These are phyloP conservation scores for Glebionis coronaria DNA, from an alignment of 129 eudicot species.

Conservation along the genomic window DNA sequence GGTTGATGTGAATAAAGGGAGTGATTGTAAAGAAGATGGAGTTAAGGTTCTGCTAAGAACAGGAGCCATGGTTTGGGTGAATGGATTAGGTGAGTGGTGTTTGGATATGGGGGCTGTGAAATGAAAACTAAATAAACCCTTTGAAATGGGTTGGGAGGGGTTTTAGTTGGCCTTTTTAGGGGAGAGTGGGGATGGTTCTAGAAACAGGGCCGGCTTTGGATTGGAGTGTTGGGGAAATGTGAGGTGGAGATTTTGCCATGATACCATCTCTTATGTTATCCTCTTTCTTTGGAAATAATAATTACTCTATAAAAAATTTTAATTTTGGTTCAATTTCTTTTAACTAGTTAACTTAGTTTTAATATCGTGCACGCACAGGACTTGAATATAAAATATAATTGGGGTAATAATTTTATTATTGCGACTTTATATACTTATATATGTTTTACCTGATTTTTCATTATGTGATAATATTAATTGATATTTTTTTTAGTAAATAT, in stretches of 20 bases:
- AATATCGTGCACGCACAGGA: too few species aligned
- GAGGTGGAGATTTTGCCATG: constrained; percentile 62
- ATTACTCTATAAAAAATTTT: too few species aligned
- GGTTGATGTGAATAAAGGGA: constrained; percentile 44
- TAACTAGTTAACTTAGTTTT: too few species aligned
- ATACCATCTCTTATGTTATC: constrained; percentile 50
- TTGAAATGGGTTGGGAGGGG: constrained; percentile 30
- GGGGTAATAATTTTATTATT: too few species aligned
- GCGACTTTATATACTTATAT: too few species aligned
- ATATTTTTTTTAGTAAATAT: too few species aligned
- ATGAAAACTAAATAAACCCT: constrained; percentile 39
- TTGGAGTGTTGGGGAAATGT: constrained; percentile 33
- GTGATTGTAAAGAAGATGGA: constrained; percentile 54
- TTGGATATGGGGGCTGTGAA: constrained; percentile 15
- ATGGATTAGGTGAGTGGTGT: constrained; percentile 14
- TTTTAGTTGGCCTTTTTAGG: too few species aligned
- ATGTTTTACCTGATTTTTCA: too few species aligned
- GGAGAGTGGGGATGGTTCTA: constrained; percentile 55
- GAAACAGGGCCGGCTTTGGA: constrained; percentile 49
- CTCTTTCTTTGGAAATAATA: not conserved
- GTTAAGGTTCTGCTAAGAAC: constrained; percentile 63
- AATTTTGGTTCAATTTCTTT: too few species aligned
- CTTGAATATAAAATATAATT: too few species aligned
- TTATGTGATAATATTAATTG: too few species aligned
- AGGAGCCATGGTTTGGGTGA: constrained; percentile 56